Evolutionary conservation across 2,329 filamentous ascomycete species (phyloP).

Genomic region (Xylariaceae sp.): DNA sequence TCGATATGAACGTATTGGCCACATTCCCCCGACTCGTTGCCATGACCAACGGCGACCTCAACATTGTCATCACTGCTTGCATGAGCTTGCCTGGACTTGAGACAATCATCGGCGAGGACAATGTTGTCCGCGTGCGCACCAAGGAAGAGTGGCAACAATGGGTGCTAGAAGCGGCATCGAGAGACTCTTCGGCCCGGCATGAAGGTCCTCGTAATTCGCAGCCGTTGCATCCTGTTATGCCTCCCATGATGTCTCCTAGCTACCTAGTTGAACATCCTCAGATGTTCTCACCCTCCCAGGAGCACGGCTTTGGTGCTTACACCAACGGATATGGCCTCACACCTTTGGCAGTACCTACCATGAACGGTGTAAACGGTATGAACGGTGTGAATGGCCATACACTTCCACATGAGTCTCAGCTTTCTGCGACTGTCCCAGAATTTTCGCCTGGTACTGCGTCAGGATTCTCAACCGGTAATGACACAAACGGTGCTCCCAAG

Average conservation of each 20-base stretch:
- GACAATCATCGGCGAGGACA: slow-evolving; percentile 69
- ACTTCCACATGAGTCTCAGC: slow-evolving; percentile 41
- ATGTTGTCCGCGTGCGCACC: slow-evolving; percentile 72
- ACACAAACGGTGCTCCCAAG: not conserved
- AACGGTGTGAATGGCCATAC: slow-evolving; percentile 26
- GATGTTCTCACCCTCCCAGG: slow-evolving; percentile 28
- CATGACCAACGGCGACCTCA: slow-evolving; percentile 62
- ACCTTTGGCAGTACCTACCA: slow-evolving; percentile 14
- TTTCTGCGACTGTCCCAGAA: slow-evolving; percentile 62
- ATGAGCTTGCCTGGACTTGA: slow-evolving; percentile 70
- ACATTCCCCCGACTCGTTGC: slow-evolving; percentile 81
- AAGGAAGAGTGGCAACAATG: slow-evolving; percentile 76
- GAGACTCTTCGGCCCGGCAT: slow-evolving; percentile 70
- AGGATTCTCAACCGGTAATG: slow-evolving; percentile 8
- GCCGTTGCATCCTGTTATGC: slow-evolving; percentile 15
- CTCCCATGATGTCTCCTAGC: slow-evolving; percentile 21
- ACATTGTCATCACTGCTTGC: slow-evolving; percentile 71
- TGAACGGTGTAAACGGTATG: slow-evolving; percentile 25
- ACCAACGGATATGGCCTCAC: slow-evolving; percentile 29
- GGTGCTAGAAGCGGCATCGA: slow-evolving; percentile 62
- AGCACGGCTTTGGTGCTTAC: slow-evolving; percentile 30
- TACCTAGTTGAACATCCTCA: slow-evolving; percentile 26
- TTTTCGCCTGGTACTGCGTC: slow-evolving; percentile 44
- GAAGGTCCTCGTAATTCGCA: slow-evolving; percentile 53
- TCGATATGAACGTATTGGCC: slow-evolving; percentile 72